Evolutionary conservation across 257 asterid genomes (phyloP), one percentile per base, ranked within the genome.

Genomic region (Lithospermum erythrorhizon): DNA sequence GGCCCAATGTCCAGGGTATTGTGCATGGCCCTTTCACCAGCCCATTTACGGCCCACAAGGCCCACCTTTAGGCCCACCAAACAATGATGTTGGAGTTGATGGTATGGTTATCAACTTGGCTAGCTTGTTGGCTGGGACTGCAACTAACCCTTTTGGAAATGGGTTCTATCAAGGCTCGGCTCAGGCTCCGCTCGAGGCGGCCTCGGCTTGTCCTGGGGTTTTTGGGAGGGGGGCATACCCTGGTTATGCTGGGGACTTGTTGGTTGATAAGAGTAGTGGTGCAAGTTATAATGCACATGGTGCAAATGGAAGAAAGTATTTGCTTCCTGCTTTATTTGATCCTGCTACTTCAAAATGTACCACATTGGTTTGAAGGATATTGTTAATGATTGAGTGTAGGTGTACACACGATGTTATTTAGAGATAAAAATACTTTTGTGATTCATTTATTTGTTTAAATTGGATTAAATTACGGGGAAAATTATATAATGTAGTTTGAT

Each of bases 261-360:
- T 81, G 72, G 84, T 79, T 60, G 96, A 87, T 48, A 35, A 57
- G 0, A 74, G 82, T 0, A 84, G 71, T 0, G 96, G 94, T 17
- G 96, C 87, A 8, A 87, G 96, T 74, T 87, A 81, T 59, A 87
- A 87, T 76, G 89, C 96, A 47, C 75, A 66, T 37, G 96, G 94
- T 65, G 64, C 72, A 2, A 71, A 75, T 17, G 84, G 81, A 3
- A 75, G 91, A 68, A 87, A 82, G n/a, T 87, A 79, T 60, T 30
- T 87, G 72, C 66, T 84, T 37, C 94, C 96, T 3, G 86, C 91
- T 3, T 51, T 87, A 0, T 87, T 76, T 22, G 91, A 85, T 73
- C 96, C 89, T 3, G 27, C 78, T 15, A 82, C 91, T 0, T 76
- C 78, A 1, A 15, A 57, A 45, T 87, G 96, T 14, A 78, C 90